Evolutionary conservation across 495 filamentous ascomycete species (phyloP).

Genomic region (Durotheca rogersii): DNA sequence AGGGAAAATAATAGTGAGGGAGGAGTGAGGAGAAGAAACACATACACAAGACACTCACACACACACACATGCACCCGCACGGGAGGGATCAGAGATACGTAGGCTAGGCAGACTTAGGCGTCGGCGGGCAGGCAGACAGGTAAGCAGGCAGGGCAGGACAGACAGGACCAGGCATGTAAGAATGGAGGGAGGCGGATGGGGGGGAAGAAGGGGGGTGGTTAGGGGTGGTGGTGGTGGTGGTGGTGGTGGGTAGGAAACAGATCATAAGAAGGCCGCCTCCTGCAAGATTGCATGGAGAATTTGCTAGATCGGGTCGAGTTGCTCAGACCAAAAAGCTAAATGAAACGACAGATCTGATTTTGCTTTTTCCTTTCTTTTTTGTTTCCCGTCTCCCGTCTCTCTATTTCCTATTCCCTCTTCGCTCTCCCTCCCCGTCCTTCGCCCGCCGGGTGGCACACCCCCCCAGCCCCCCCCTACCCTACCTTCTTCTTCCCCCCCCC

Average conservation of each 20-base stretch:
- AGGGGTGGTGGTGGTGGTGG: constrained; percentile 1
- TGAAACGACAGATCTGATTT: constrained; percentile 33
- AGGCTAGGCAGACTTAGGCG: too few species aligned
- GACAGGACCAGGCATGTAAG: too few species aligned
- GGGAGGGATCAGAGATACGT: too few species aligned
- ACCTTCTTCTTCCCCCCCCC: background rate
- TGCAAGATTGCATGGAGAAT: constrained; percentile 34
- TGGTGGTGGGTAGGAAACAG: background rate
- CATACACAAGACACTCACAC: too few species aligned
- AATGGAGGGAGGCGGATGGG: too few species aligned
- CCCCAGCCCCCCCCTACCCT: too few species aligned
- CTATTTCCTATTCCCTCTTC: too few species aligned
- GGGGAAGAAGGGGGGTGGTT: background rate
- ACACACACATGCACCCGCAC: too few species aligned
- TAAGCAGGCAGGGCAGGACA: too few species aligned
- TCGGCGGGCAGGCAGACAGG: too few species aligned
- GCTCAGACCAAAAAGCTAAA: constrained; percentile 33
- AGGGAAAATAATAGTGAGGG: background rate
- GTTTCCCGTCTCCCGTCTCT: background rate
- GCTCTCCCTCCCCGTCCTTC: too few species aligned
- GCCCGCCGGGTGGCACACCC: too few species aligned
- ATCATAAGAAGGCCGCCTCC: constrained; percentile 8
- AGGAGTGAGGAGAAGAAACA: constrained; percentile 13
- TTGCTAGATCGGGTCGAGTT: constrained; percentile 34
- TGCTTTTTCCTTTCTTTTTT: background rate